Percentiles rank a stretch among this genome's conserved stretches.
Evolutionary conservation across 73 alveolate species (phyloP).

Genomic region (Uronychia setigera): DNA sequence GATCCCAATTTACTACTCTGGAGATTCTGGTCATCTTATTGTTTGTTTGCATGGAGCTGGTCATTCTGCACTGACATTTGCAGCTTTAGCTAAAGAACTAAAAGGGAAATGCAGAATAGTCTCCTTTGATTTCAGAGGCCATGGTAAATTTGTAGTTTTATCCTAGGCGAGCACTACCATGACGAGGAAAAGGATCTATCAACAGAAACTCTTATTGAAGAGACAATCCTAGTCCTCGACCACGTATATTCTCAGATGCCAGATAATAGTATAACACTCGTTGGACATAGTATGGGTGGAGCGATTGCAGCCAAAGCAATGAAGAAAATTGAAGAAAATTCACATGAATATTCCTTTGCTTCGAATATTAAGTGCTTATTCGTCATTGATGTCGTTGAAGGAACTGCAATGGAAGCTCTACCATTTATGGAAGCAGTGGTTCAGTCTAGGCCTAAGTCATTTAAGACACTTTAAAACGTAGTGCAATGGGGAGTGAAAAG

Average conservation of each 20-base stretch:
- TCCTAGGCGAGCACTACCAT: constrained; percentile 15
- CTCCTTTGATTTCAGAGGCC: constrained; percentile 97
- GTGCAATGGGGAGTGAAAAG: constrained; percentile 70
- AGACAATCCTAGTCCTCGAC: constrained; percentile 74
- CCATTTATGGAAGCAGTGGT: constrained; percentile 97
- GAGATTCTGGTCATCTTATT: constrained; percentile 92
- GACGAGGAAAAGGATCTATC: constrained; percentile 69
- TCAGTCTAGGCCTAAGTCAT: constrained; percentile 84
- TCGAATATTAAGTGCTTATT: constrained; percentile 69
- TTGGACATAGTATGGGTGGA: constrained; percentile 98
- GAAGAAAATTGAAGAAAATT: constrained; percentile 54
- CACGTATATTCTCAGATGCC: constrained; percentile 68
- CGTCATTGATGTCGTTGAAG: constrained; percentile 98
- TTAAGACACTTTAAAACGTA: constrained; percentile 87
- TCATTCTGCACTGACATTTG: constrained; percentile 94
- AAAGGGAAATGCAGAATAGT: constrained; percentile 82
- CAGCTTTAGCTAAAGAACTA: constrained; percentile 86
- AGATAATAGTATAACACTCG: constrained; percentile 68
- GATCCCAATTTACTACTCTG: constrained; percentile 93
- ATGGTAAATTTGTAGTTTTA: constrained; percentile 55
- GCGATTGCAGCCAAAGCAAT: constrained; percentile 94
- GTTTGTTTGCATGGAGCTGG: constrained; percentile 99
- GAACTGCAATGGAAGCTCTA: constrained; percentile 98
- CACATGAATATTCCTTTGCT: constrained; percentile 11
- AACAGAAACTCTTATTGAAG: constrained; percentile 74